Base-by-base conservation (phyloP, 768 basidiomycete genomes). In the Suillus subalutaceus region DNA sequence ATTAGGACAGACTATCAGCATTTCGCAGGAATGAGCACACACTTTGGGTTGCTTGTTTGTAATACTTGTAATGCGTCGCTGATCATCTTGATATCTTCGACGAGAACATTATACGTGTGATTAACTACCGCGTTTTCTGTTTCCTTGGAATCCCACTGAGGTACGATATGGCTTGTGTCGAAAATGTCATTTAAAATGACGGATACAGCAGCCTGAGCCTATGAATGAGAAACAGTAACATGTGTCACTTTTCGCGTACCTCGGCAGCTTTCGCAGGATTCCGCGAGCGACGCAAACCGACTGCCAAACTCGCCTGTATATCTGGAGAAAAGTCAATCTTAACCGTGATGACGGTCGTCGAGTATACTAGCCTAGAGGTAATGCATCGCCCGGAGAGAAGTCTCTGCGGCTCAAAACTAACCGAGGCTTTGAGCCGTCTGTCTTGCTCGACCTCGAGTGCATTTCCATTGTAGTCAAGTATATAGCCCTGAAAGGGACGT, bases 131-230 rank as follows among this genome's bases (percentile, higher is more conserved):
- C 58, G 26, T 60, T 18, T 60, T 41, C 58, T 43, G 58, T 60
- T 30, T 60, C 58, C 58, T 60, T 60, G 10, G 58, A 60, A 60
- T 41, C 40, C 58, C 58, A 60, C 40, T 43, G 58, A 60, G 58
- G 58, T 18, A 60, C 58, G 26, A 60, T 6, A 26, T 60, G 58
- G 30, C 58, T 60, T 26, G 30, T 41, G 40, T 60, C 58, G 6
- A 60, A 60, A 41, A 60, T 60, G 26, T 60, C 58, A 9, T 60
- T 60, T 26, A 60, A 41, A 60, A 60, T 60, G 40, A 60, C 58
- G 30, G 58, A 60, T 30, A 60, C 40, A 41, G 58, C 38, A 41
- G 58, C 58, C 58, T 60, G 38, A 30, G 58, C 26, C 10, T 60
- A 26, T 8, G 40, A 26, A 30, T 60, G 58, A 60, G 58, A 41